These are phyloP conservation scores for Kitagawia praeruptora DNA, from an alignment of 129 eudicot genomes.

Conservation along the genomic window DNA sequence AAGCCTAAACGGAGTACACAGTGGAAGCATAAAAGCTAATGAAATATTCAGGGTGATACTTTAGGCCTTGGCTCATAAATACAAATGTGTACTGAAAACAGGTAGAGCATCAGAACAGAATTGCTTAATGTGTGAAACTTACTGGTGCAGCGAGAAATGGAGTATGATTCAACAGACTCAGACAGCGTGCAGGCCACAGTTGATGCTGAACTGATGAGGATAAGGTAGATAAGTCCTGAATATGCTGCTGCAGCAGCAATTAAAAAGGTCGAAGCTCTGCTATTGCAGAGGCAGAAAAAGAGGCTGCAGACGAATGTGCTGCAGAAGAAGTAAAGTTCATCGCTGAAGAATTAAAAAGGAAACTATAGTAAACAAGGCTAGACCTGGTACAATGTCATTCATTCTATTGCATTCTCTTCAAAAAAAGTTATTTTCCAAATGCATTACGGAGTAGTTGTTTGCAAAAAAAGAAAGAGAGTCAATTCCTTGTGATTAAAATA, in stretches of 20 bases:
- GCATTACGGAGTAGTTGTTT: too few relatives aligned
- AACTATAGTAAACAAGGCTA: constrained; percentile 23
- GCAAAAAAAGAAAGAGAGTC: too few relatives aligned
- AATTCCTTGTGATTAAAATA: too few relatives aligned
- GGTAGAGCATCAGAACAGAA: constrained; percentile 60
- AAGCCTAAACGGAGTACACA: background rate
- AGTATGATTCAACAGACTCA: background rate
- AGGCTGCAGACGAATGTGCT: constrained; percentile 71
- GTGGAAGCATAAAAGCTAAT: background rate
- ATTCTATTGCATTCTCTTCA: background rate
- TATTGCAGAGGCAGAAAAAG: constrained; percentile 59
- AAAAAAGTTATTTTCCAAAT: too few relatives aligned
- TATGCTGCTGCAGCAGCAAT: constrained; percentile 76
- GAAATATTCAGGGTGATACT: background rate
- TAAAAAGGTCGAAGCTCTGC: constrained; percentile 85
- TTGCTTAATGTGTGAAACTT: constrained; percentile 19
- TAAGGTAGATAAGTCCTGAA: constrained; percentile 51
- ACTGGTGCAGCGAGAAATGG: background rate
- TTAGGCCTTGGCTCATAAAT: constrained; percentile 4
- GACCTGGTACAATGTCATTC: background rate
- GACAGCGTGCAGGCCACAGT: constrained; percentile 28
- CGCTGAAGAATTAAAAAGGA: constrained; percentile 47
- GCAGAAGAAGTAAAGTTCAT: constrained; percentile 55
- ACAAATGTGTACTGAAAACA: constrained; percentile 15
- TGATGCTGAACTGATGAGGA: constrained; percentile 71